These are phyloP conservation scores for Parvularia atlantis DNA, from an alignment of 78 protist genomes.

Conservation along the genomic window DNA sequence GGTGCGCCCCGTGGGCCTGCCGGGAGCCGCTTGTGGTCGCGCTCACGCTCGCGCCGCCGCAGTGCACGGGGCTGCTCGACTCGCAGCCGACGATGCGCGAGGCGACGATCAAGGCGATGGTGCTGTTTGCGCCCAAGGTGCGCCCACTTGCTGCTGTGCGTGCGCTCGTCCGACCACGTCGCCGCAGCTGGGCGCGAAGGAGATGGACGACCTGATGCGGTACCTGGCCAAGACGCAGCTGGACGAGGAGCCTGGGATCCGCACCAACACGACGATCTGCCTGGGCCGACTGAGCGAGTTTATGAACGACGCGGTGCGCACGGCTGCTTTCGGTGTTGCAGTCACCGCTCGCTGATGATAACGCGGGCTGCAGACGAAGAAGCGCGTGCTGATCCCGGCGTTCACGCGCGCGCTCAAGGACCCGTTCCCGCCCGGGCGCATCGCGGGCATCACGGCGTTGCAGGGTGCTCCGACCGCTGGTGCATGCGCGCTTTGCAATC, in stretches of 20 bases:
- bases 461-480: too few species aligned
- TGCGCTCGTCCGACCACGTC: not conserved
- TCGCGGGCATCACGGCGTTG: conserved; percentile 49
- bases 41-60: too few species aligned
- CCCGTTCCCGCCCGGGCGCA: conserved; percentile 49
- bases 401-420: conserved; percentile 60
- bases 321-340: not conserved
- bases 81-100: conserved; percentile 40
- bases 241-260: conserved; percentile 61
- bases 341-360: not conserved
- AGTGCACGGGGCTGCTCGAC: conserved; percentile 40
- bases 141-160: not conserved
- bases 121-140: conserved; percentile 50
- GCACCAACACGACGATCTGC: conserved; percentile 72
- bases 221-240: conserved; percentile 62
- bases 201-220: conserved; percentile 31
- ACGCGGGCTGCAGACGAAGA: too few species aligned
- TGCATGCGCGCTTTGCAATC: too few species aligned
- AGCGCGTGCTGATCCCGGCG: conserved; percentile 56
- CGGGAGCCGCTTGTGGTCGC: too few species aligned
- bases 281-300: conserved; percentile 20
- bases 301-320: not conserved
- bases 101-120: conserved; percentile 44
- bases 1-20: too few species aligned
- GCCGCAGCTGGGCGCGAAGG: conserved; percentile 16